Percentiles rank a stretch among this genome's conserved stretches.
Conservation (phyloP, 805 yeast genomes). For the Saturnispora hagleri region DNA sequence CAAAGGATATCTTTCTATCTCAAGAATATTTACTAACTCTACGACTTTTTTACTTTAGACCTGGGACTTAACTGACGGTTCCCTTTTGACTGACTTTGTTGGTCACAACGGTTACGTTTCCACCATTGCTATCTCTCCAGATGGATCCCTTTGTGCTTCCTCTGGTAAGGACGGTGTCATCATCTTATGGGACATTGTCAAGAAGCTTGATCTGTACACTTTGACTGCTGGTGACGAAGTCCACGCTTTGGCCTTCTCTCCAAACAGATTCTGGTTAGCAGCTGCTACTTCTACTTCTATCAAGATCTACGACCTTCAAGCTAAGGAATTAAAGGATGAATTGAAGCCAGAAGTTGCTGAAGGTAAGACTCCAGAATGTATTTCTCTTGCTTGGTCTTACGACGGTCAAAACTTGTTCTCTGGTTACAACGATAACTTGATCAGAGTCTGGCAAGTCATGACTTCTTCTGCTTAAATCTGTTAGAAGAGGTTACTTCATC, state of each 20-base stretch:
- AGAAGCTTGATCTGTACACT: constrained; percentile 82
- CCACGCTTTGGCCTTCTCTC: constrained; percentile 98
- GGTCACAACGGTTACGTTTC: constrained; percentile 99
- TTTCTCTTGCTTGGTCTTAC: constrained; percentile 98
- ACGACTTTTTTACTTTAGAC: constrained; percentile 42
- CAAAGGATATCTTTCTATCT: background rate
- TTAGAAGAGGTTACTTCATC: constrained; percentile 1
- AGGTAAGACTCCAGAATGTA: constrained; percentile 96
- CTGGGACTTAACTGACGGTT: constrained; percentile 75
- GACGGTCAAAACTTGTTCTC: constrained; percentile 99
- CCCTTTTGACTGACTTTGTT: constrained; percentile 88
- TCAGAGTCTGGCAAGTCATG: constrained; percentile 99
- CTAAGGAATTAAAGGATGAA: constrained; percentile 89
- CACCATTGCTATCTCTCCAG: constrained; percentile 96
- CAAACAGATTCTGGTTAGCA: constrained; percentile 99
- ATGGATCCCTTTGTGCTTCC: constrained; percentile 98
- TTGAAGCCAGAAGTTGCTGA: constrained; percentile 96
- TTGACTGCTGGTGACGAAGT: constrained; percentile 94
- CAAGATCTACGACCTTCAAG: constrained; percentile 97
- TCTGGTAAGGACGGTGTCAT: constrained; percentile 99
- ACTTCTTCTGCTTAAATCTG: constrained; percentile 42
- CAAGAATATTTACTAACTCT: constrained; percentile 4
- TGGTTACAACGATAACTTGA: constrained; percentile 99
- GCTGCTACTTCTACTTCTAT: constrained; percentile 98
- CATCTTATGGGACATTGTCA: constrained; percentile 95